Evolutionary conservation across 805 yeast species (phyloP).

Genomic region (Saccharomycopsis babjevae): DNA sequence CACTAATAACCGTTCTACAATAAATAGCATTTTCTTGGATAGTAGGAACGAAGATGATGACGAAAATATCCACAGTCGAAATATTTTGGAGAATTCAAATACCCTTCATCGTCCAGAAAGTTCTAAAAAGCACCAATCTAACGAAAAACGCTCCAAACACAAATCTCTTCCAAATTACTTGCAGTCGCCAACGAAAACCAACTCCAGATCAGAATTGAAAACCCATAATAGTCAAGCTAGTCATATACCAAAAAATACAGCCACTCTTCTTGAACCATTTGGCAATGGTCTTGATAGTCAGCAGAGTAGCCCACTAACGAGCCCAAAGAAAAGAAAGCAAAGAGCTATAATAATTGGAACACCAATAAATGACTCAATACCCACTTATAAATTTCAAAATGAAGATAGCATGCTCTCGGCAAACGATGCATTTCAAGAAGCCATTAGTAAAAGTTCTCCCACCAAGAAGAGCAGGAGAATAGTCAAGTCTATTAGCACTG

Average conservation of each 20-base stretch:
- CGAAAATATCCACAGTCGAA: background rate
- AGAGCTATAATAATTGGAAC: background rate
- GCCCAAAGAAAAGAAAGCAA: background rate
- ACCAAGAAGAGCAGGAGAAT: slow-evolving; percentile 1
- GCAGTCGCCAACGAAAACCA: slow-evolving; percentile 4
- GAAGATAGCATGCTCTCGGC: slow-evolving; percentile 16
- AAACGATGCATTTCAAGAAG: slow-evolving; percentile 17
- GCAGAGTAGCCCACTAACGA: background rate
- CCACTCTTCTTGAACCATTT: slow-evolving; percentile 16
- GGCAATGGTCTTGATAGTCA: slow-evolving; percentile 9
- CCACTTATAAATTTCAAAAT: slow-evolving; percentile 13
- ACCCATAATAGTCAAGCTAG: too few species aligned
- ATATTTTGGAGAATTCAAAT: background rate
- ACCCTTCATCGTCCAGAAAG: background rate
- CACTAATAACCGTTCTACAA: background rate
- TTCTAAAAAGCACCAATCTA: slow-evolving; percentile 8
- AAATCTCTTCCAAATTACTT: background rate
- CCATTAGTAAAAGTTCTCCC: slow-evolving; percentile 11
- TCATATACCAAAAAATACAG: background rate
- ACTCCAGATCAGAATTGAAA: background rate
- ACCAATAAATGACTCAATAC: background rate
- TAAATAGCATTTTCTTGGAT: background rate
- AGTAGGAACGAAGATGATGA: background rate
- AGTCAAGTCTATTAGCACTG: background rate
- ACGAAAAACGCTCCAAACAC: background rate